Percentiles rank a stretch among this genome's conserved stretches.
Conservation (phyloP, 805 yeast species). For the Debaryomyces hansenii region DNA sequence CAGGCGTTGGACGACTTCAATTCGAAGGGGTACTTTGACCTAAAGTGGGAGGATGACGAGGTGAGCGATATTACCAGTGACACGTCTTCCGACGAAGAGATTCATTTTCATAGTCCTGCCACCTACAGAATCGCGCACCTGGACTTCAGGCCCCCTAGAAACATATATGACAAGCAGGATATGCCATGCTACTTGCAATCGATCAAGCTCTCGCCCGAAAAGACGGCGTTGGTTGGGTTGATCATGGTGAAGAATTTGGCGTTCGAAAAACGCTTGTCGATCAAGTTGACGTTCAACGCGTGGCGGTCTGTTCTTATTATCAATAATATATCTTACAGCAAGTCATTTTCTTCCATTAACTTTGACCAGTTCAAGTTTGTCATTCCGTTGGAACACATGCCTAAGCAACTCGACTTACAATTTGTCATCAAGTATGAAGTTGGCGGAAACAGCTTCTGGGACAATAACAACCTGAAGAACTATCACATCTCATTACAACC, state of each 20-base stretch:
- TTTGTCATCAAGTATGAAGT: constrained; percentile 35
- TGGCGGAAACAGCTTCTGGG: constrained; percentile 33
- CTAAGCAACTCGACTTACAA: constrained; percentile 31
- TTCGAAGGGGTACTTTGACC: constrained; percentile 26
- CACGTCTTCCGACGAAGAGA: constrained; percentile 21
- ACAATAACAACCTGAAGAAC: constrained; percentile 34
- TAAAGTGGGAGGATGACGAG: constrained; percentile 19
- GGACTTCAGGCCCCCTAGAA: constrained; percentile 2
- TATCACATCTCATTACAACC: constrained; percentile 37
- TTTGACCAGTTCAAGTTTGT: constrained; percentile 52
- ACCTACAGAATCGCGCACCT: constrained; percentile 6
- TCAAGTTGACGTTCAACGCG: constrained; percentile 51
- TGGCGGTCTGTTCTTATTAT: constrained; percentile 41
- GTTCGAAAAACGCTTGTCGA: constrained; percentile 33
- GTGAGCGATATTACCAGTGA: constrained; percentile 19
- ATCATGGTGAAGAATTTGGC: constrained; percentile 36
- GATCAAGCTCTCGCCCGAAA: constrained; percentile 28
- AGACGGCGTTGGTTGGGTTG: constrained; percentile 14
- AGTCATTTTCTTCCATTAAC: constrained; percentile 24
- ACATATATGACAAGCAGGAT: constrained; percentile 9
- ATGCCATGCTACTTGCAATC: constrained; percentile 36
- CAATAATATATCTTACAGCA: constrained; percentile 19
- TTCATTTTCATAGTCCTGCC: background rate
- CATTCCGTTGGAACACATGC: constrained; percentile 40
- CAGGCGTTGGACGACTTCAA: constrained; percentile 6